These are phyloP conservation scores for Suhomyces kunorum DNA, from an alignment of 1,139 yeast species.

Conservation along the genomic window DNA sequence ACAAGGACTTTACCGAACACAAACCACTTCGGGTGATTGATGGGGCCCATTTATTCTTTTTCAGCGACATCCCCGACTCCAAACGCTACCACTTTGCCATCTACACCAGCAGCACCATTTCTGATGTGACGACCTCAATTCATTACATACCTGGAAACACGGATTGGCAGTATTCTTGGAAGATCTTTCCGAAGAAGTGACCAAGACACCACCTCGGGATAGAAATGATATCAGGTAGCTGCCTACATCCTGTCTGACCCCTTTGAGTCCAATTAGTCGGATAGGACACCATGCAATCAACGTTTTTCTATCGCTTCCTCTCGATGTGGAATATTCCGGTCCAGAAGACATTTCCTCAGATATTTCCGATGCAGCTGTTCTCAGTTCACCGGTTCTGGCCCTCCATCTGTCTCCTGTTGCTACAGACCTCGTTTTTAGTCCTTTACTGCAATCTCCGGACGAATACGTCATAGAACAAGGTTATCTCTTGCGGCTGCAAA, in stretches of 20 bases:
- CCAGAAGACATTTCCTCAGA: conserved; percentile 25
- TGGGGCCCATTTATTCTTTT: conserved; percentile 23
- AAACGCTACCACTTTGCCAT: conserved; percentile 43
- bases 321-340: conserved; percentile 9
- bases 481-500: conserved; percentile 39
- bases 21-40: conserved; percentile 52
- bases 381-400: too few species aligned
- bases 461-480: conserved; percentile 49
- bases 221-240: too few species aligned
- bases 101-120: conserved; percentile 45
- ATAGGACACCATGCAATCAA: neutral
- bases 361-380: conserved; percentile 23
- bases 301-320: neutral
- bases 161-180: conserved; percentile 31
- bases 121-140: conserved; percentile 35
- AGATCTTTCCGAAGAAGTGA: conserved; percentile 1
- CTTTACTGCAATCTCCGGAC: neutral
- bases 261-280: too few species aligned
- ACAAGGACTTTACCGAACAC: conserved; percentile 58
- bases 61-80: conserved; percentile 33
- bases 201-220: too few species aligned
- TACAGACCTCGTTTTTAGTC: too few species aligned
- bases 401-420: too few species aligned
- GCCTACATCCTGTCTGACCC: too few species aligned
- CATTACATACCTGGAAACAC: conserved; percentile 44